Evolutionary conservation across 1,284 basidiomycete genomes (phyloP).

Genomic region (Puccinia polysora): DNA sequence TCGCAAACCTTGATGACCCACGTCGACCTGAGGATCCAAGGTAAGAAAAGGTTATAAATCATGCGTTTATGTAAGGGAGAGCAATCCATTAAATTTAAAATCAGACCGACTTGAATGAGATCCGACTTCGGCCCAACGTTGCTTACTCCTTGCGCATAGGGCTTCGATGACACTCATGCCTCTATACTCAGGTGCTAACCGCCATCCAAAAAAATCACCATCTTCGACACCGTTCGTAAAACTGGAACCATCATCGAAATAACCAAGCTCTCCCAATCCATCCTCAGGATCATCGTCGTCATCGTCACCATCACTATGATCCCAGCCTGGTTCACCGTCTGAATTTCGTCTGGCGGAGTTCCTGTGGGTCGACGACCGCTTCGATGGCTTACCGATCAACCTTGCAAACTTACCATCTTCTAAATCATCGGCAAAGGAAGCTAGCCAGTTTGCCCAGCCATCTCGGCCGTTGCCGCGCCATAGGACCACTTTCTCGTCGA

Average conservation of each 20-base stretch:
- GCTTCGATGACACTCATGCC: conserved; percentile 87
- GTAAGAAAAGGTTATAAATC: neutral
- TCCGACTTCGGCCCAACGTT: conserved; percentile 75
- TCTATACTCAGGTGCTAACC: conserved; percentile 72
- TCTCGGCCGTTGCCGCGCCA: conserved; percentile 66
- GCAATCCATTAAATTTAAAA: neutral
- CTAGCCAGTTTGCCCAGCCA: conserved; percentile 93
- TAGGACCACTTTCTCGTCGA: conserved; percentile 94
- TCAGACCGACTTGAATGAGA: conserved; percentile 51
- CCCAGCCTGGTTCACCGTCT: conserved; percentile 41
- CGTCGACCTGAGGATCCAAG: neutral
- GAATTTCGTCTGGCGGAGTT: conserved; percentile 24
- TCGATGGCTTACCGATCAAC: conserved; percentile 38
- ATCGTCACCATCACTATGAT: conserved; percentile 26
- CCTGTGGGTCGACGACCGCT: neutral
- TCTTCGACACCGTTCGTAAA: conserved; percentile 66
- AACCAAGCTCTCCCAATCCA: conserved; percentile 61
- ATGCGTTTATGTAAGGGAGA: neutral
- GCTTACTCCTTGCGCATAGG: conserved; percentile 77
- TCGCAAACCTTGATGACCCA: neutral
- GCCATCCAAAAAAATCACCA: conserved; percentile 55
- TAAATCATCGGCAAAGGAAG: conserved; percentile 85
- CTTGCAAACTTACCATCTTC: conserved; percentile 67
- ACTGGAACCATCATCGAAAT: conserved; percentile 73
- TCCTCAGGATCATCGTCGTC: conserved; percentile 44